Percentiles rank a stretch among this genome's conserved stretches.
Evolutionary conservation across 108 stramenopile genomes (phyloP).

Genomic region (Hondaea fermentalgiana): DNA sequence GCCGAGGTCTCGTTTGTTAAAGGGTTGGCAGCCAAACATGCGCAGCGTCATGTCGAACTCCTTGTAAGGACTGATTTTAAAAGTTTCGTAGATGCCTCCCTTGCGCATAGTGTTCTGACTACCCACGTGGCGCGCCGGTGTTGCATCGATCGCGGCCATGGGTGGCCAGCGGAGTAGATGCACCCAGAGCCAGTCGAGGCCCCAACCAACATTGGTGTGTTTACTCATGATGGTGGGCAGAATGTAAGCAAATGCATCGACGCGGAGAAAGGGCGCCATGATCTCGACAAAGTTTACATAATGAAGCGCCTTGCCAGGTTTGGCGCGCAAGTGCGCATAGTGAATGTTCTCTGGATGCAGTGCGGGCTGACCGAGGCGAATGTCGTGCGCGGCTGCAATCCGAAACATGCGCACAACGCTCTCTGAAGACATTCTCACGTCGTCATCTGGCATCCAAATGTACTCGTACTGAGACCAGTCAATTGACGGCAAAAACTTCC

Average conservation of each 20-base stretch:
- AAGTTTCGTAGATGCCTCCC: background rate
- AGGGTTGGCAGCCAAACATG: background rate
- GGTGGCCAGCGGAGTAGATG: background rate
- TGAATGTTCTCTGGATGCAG: background rate
- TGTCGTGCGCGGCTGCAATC: background rate
- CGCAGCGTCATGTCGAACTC: background rate
- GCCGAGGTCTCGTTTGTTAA: background rate
- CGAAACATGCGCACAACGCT: background rate
- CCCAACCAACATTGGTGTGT: background rate
- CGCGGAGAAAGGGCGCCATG: background rate
- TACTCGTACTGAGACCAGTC: background rate
- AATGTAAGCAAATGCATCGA: background rate
- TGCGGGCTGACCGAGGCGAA: background rate
- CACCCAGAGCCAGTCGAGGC: background rate
- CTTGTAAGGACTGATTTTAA: background rate
- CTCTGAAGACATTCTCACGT: background rate
- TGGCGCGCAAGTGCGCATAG: background rate
- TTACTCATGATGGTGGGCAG: background rate
- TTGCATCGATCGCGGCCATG: background rate
- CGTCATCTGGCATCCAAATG: constrained; percentile 8
- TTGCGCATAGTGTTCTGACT: background rate
- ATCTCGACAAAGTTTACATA: constrained; percentile 17
- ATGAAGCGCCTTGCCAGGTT: background rate
- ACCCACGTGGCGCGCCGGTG: background rate
- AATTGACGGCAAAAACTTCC: background rate